These are phyloP conservation scores for Rubroboletus satanas DNA, from an alignment of 768 basidiomycete genomes.

Conservation along the genomic window DNA sequence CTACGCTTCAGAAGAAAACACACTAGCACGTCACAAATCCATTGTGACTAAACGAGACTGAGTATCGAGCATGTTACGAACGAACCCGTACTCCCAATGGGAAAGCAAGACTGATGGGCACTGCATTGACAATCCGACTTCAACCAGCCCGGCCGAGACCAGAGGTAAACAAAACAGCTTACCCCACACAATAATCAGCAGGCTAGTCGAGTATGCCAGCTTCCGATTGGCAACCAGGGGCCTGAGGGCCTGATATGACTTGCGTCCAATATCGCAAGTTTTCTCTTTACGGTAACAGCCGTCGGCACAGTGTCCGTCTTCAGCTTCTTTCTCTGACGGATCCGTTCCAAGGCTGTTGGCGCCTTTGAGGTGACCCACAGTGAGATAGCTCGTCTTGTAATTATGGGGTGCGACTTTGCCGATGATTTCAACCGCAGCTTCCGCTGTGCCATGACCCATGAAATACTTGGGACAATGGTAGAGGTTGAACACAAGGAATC, in stretches of 20 bases:
- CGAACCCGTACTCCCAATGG: slow-evolving; percentile 45
- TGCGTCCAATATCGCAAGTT: slow-evolving; percentile 36
- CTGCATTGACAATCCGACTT: slow-evolving; percentile 31
- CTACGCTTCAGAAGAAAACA: too few relatives aligned
- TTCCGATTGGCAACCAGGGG: slow-evolving; percentile 48
- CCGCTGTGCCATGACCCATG: slow-evolving; percentile 62
- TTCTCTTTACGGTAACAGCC: slow-evolving; percentile 37
- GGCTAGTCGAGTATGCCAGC: slow-evolving; percentile 45
- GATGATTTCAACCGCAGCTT: slow-evolving; percentile 57
- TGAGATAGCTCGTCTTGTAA: slow-evolving; percentile 44
- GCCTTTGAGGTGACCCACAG: slow-evolving; percentile 21
- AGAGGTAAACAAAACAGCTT: background rate
- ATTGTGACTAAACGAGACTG: slow-evolving; percentile 38
- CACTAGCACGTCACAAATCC: slow-evolving; percentile 53
- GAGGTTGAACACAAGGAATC: slow-evolving; percentile 50
- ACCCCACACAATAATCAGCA: slow-evolving; percentile 56
- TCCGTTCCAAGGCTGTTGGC: slow-evolving; percentile 25
- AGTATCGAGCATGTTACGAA: background rate
- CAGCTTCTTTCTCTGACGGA: background rate
- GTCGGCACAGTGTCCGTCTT: slow-evolving; percentile 33
- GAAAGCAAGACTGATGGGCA: slow-evolving; percentile 73
- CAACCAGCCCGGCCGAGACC: background rate
- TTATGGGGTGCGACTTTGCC: slow-evolving; percentile 61
- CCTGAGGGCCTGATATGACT: slow-evolving; percentile 35
- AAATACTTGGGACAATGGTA: slow-evolving; percentile 70